Percentiles rank a stretch among this genome's conserved stretches.
These are phyloP conservation scores for Cladosporium sp. DNA, from an alignment of 2,329 filamentous ascomycete species.

Conservation along the genomic window DNA sequence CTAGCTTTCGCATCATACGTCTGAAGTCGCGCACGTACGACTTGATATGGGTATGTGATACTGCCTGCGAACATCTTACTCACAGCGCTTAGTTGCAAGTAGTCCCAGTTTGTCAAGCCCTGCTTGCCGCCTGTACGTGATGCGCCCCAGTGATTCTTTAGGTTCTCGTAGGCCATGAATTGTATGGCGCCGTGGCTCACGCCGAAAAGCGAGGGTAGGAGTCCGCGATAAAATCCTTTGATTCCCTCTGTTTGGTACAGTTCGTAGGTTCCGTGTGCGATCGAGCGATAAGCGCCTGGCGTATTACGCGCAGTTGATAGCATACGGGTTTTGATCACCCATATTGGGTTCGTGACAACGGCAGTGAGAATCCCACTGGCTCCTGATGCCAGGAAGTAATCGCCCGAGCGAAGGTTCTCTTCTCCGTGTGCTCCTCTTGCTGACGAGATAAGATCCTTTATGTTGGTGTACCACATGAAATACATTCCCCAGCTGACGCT, in stretches of 20 bases:
- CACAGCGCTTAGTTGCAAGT: constrained; percentile 71
- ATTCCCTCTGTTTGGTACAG: constrained; percentile 69
- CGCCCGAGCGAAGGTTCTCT: constrained; percentile 52
- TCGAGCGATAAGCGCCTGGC: constrained; percentile 74
- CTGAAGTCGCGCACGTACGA: constrained; percentile 82
- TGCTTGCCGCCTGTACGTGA: constrained; percentile 31
- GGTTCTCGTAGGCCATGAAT: constrained; percentile 86
- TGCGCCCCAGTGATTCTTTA: constrained; percentile 58
- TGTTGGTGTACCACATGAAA: constrained; percentile 69
- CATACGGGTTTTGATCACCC: constrained; percentile 98
- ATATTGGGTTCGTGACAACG: constrained; percentile 86
- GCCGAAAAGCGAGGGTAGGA: constrained; percentile 76
- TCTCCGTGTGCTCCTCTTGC: constrained; percentile 27
- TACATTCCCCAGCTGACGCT: constrained; percentile 87
- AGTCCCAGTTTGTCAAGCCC: constrained; percentile 66
- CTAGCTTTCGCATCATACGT: constrained; percentile 74
- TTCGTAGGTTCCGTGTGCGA: constrained; percentile 64
- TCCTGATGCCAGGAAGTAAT: constrained; percentile 78
- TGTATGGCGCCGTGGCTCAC: constrained; percentile 91
- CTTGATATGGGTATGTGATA: constrained; percentile 91
- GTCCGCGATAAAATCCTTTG: constrained; percentile 80
- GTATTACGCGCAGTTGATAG: constrained; percentile 72
- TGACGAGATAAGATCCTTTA: constrained; percentile 51
- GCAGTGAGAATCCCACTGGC: constrained; percentile 69
- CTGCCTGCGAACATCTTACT: constrained; percentile 88